Percentiles rank a stretch among this genome's conserved stretches.
Evolutionary conservation across 176 grass and related monocot genomes (phyloP).

Genomic region (Oryza glumipatula): DNA sequence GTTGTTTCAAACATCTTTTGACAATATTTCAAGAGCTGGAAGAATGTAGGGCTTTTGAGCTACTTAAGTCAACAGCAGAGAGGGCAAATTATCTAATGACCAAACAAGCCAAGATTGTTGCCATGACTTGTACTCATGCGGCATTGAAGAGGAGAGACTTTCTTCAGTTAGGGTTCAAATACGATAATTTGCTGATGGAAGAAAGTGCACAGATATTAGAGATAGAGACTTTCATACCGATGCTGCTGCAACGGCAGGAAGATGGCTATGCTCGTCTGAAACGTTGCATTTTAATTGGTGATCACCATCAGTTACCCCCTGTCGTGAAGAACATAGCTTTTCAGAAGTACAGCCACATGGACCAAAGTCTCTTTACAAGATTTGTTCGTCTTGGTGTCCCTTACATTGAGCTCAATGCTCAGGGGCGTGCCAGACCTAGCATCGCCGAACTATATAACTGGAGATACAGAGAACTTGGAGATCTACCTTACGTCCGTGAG

Average conservation of each 20-base stretch:
- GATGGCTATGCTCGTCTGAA: conserved; percentile 92
- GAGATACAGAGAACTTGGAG: conserved; percentile 95
- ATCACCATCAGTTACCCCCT: conserved; percentile 94
- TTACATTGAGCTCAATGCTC: conserved; percentile 98
- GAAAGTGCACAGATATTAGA: conserved; percentile 99
- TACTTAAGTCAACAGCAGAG: conserved; percentile 93
- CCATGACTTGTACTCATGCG: conserved; percentile 98
- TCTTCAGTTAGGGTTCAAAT: conserved; percentile 95
- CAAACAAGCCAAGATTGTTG: conserved; percentile 98
- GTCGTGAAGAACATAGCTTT: conserved; percentile 99
- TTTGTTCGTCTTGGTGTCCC: conserved; percentile 97
- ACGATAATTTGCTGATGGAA: conserved; percentile 99
- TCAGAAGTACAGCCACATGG: conserved; percentile 99
- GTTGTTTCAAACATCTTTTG: conserved; percentile 93
- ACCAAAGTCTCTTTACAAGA: conserved; percentile 91
- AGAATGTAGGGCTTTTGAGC: conserved; percentile 97
- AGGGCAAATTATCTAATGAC: conserved; percentile 98
- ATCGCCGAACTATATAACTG: conserved; percentile 96
- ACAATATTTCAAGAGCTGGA: conserved; percentile 96
- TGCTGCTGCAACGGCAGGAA: conserved; percentile 93
- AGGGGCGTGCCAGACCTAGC: conserved; percentile 88
- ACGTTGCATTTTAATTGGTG: conserved; percentile 95
- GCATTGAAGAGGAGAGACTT: conserved; percentile 95
- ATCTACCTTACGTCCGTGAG: conserved; percentile 83
- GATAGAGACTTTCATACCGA: conserved; percentile 98